Evolutionary conservation across 805 yeast species (phyloP), one percentile per base, ranked within the genome.

Genomic region (Deakozyma indianensis): DNA sequence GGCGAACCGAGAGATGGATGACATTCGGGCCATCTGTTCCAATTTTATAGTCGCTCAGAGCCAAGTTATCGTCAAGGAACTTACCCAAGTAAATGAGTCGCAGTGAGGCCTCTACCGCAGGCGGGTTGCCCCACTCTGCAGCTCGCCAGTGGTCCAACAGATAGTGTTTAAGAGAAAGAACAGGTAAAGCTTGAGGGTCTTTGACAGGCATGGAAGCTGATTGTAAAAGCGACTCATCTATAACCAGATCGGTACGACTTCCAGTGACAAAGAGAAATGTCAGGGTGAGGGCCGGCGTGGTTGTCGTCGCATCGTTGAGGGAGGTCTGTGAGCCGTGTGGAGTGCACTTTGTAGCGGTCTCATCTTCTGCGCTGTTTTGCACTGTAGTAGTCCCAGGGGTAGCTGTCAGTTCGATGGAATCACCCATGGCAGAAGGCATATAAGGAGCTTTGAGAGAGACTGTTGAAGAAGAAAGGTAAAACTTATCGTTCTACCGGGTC

Each of bases 21-120:
- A 61, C 53, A 29, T 52, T 53, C 44, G 58, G 58, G 5, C 52
- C 18, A 3, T 49, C 15, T 23, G 43, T 40, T 32, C 45, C 43
- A 24, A 57, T 25, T 9, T 48, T 53, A 40, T 58, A 46, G 2
- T 52, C 50, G 2, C 27, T 23, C 9, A 55, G 48, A 2, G 51
- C 43, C 28, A 49, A 47, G 25, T 43, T 4, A 27, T 55, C 59
- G 20, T 54, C 55, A 16, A 62, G 47, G 7, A 60, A 51, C 43
- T 52, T 51, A 21, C 66, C 66, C 43, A 61, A 44, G 42, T 59
- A 58, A 20, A 62, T 61, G n/a, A 62, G 46, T 15, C 66, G 50
- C 16, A 56, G 47, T 23, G 50, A 46, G 18, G 45, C 18, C 4
- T 50, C 32, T 21, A 32, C 45, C 11, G 51, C 45, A 15, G 57